Conservation (phyloP, 2,329 filamentous ascomycete species). For the Ophiostoma sp. region DNA sequence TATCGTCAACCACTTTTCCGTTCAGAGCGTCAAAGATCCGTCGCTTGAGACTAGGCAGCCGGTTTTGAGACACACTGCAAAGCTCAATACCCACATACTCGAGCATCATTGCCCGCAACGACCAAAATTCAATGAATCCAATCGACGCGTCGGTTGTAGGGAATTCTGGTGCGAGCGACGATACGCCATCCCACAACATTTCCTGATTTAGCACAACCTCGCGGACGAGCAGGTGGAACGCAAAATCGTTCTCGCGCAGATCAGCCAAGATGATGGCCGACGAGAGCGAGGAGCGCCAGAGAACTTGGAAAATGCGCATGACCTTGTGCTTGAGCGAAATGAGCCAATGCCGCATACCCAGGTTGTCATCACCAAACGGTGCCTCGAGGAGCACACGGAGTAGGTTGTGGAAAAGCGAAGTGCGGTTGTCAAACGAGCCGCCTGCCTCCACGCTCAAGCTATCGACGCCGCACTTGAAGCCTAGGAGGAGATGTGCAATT, state of each 20-base stretch:
- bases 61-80: constrained; percentile 65
- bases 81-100: constrained; percentile 85
- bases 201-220: constrained; percentile 65
- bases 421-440: constrained; percentile 63
- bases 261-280: constrained; percentile 68
- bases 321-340: constrained; percentile 62
- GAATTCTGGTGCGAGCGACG: constrained; percentile 58
- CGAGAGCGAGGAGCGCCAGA: constrained; percentile 81
- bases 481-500: constrained; percentile 83
- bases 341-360: constrained; percentile 60
- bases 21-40: constrained; percentile 68
- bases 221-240: constrained; percentile 69
- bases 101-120: constrained; percentile 68
- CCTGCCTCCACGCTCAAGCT: constrained; percentile 62
- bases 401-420: constrained; percentile 79
- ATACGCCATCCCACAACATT: constrained; percentile 67
- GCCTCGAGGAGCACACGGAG: constrained; percentile 65
- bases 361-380: constrained; percentile 56
- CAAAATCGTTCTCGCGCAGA: constrained; percentile 70
- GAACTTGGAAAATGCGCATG: constrained; percentile 67
- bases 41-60: constrained; percentile 64
- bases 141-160: constrained; percentile 61
- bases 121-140: constrained; percentile 71
- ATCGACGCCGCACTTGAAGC: constrained; percentile 72
- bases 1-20: constrained; percentile 64